Conservation (phyloP, 2,329 filamentous ascomycete genomes). For the Trichoderma sp. region DNA sequence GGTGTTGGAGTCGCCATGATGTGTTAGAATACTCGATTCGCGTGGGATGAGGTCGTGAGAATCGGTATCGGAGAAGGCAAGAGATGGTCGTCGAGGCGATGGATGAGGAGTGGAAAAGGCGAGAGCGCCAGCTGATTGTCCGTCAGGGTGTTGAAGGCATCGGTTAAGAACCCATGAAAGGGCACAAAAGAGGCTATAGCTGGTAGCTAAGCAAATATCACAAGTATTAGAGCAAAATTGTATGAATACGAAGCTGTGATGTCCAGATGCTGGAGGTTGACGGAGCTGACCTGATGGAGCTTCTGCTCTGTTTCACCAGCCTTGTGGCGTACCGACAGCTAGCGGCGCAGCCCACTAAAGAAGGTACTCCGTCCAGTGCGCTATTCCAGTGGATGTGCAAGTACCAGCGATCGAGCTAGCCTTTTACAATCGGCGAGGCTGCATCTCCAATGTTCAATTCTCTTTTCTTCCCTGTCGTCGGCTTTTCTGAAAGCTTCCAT, state of each 20-base stretch:
- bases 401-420: not conserved
- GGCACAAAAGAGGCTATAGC: not conserved
- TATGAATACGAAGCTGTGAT: not conserved
- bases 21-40: not conserved
- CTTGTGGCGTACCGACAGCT: constrained; percentile 7
- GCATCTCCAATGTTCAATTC: not conserved
- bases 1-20: constrained; percentile 53
- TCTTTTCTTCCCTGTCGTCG: not conserved
- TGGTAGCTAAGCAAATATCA: not conserved
- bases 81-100: not conserved
- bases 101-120: not conserved
- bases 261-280: not conserved
- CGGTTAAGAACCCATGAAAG: not conserved
- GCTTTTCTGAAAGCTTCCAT: not conserved
- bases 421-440: constrained; percentile 3
- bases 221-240: not conserved
- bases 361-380: not conserved
- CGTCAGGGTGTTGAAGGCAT: constrained; percentile 9
- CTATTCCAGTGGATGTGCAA: not conserved
- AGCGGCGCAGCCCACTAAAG: not conserved
- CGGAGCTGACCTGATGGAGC: not conserved
- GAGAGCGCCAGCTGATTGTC: not conserved
- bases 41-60: constrained; percentile 1
- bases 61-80: not conserved
- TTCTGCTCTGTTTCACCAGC: constrained; percentile 1